Percentiles rank a stretch among this genome's conserved stretches.
Conservation (phyloP, 1,139 yeast species). For the Magnusiomyces paraingens region DNA sequence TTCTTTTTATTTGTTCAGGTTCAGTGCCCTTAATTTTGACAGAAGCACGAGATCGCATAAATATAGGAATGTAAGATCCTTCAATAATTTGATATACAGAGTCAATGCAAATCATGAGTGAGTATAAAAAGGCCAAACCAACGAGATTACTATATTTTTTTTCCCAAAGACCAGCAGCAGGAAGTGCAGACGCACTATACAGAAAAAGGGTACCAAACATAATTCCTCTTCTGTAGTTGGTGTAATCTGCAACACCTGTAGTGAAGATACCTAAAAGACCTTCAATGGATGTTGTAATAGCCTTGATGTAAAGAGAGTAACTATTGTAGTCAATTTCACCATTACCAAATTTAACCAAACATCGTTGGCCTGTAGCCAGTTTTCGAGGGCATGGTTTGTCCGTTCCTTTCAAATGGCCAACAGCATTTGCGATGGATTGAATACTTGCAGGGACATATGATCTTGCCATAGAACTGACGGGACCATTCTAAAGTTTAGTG, state of each 20-base stretch:
- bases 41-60: slow-evolving; percentile 35
- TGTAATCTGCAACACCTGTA: slow-evolving; percentile 43
- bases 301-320: slow-evolving; percentile 36
- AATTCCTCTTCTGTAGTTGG: slow-evolving; percentile 37
- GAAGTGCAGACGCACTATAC: slow-evolving; percentile 38
- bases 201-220: slow-evolving; percentile 33
- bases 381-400: slow-evolving; percentile 28
- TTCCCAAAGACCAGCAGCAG: slow-evolving; percentile 36
- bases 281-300: slow-evolving; percentile 39
- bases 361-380: slow-evolving; percentile 34
- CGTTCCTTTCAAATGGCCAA: slow-evolving; percentile 30
- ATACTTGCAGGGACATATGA: slow-evolving; percentile 42
- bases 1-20: slow-evolving; percentile 31
- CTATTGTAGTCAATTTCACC: slow-evolving; percentile 38
- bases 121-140: slow-evolving; percentile 34
- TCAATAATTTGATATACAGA: slow-evolving; percentile 39
- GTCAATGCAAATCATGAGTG: slow-evolving; percentile 33
- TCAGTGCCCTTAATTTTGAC: slow-evolving; percentile 19
- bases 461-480: slow-evolving; percentile 41
- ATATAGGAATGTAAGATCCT: slow-evolving; percentile 41
- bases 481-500: slow-evolving; percentile 32
- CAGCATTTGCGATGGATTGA: slow-evolving; percentile 37
- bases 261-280: slow-evolving; percentile 38
- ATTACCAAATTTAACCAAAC: slow-evolving; percentile 37
- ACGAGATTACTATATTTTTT: slow-evolving; percentile 28